phyloP scores from a whole-genome alignment of 345 rosid species.

The Salix brachista region DNA sequence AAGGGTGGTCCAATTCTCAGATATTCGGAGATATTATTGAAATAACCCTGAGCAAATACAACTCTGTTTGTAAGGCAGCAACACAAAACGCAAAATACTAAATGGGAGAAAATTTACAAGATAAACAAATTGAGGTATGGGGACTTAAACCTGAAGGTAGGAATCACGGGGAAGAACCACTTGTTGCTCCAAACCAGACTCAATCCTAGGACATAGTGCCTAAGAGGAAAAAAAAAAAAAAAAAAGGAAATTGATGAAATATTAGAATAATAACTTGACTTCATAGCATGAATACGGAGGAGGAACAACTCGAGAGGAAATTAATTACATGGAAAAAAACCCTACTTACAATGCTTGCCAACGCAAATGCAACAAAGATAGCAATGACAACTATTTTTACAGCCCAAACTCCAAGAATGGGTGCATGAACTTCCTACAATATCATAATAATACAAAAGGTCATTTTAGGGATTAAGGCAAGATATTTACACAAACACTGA shows the following conservation, averaged over 20 bases:
- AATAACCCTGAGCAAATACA: conserved; percentile 60
- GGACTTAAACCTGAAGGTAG: conserved; percentile 75
- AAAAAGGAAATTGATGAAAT: not conserved
- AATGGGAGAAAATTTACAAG: not conserved
- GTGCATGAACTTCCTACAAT: conserved; percentile 85
- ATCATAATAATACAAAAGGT: not conserved
- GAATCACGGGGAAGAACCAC: conserved; percentile 96
- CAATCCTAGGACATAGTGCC: conserved; percentile 82
- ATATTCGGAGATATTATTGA: conserved; percentile 64
- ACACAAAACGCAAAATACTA: conserved; percentile 3
- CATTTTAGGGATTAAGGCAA: not conserved
- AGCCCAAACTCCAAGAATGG: conserved; percentile 69
- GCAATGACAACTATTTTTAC: conserved; percentile 68
- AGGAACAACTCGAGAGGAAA: not conserved
- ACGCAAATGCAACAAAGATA: conserved; percentile 61
- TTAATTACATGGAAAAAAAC: not conserved
- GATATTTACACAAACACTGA: not conserved
- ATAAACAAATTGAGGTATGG: not conserved
- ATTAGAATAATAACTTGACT: not conserved
- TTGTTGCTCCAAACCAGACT: conserved; percentile 93
- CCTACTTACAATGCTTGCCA: conserved; percentile 85
- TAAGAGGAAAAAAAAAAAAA: conserved; percentile 16
- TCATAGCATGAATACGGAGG: not conserved
- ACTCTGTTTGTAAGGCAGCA: not conserved
- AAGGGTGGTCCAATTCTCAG: conserved; percentile 92